Base-by-base conservation (phyloP, 257 asterid species). In the Nemophila menziesii region DNA sequence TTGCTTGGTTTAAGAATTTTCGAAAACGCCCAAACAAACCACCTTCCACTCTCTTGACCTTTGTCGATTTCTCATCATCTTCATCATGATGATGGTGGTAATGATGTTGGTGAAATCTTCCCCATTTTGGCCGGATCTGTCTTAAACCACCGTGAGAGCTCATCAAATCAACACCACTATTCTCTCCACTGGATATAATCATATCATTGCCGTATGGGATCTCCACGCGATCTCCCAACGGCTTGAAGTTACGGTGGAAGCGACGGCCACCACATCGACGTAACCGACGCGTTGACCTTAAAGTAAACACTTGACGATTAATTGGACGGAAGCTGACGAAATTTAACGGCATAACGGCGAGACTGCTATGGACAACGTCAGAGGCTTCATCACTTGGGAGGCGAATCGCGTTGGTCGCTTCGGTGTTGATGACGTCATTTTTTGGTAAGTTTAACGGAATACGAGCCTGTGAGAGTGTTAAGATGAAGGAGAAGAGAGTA, bases 21-120 rank as follows among this genome's bases (percentile, higher is more conserved):
- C 79, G 82, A 48, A 77, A 63, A 29, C 74, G 65, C 18, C 33
- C 62, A 71, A 68, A 33, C 57, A 75, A 49, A 39, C 73, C 64
- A 13, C 49, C 44, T 46, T 11, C 51, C 39, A 8, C 11, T 11
- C 10, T 38, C 38, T 3, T 40, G 0, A 4, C 44, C 0, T 19
- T 11, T n/a, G 53, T 54, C 12, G 33, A 47, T 11, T 43, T 60
- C 20, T 12, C 44, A 15, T 44, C 41, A 8, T 48, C 63, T 5
- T 47, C 43, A 23, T 20, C 19, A 13, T 38, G 47, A 39, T 19
- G 39, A 33, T 46, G 60, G 15, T 18, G 40, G 36, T 29, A 7
- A 13, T 47, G 41, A 11, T 46, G 40, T 62, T 47, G 39, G 4
- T 24, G 80, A 33, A 54, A 39, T 46, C 52, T 65, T 40, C 56